Evolutionary conservation across 139 green algal genomes (phyloP).

Genomic region (Astrephomene gubernaculifera): DNA sequence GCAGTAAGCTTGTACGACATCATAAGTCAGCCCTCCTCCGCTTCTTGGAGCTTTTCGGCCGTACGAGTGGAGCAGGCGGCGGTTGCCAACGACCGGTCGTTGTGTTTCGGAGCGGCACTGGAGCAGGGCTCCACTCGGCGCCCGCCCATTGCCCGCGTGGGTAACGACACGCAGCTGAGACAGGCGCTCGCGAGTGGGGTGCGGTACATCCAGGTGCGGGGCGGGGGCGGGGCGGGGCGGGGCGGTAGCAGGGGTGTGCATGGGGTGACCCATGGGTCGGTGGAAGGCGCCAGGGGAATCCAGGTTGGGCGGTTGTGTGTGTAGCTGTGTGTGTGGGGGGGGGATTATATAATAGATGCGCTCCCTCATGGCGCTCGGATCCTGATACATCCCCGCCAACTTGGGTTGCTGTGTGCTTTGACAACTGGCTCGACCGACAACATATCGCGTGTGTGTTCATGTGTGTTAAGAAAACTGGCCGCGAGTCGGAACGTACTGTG

Average conservation of each 20-base stretch:
- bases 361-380: too few relatives aligned
- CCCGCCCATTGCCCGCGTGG: neutral
- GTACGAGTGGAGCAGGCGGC: conserved; percentile 13
- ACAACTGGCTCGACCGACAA: too few relatives aligned
- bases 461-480: too few relatives aligned
- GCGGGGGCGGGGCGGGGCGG: neutral
- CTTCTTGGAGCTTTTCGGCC: neutral
- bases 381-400: too few relatives aligned
- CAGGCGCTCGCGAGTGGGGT: neutral
- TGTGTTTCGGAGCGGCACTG: conserved; percentile 24
- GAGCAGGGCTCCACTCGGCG: neutral
- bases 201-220: conserved; percentile 24
- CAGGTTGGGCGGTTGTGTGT: too few relatives aligned
- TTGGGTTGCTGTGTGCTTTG: too few relatives aligned
- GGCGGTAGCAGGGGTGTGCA: neutral
- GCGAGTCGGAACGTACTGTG: too few relatives aligned
- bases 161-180: conserved; percentile 13
- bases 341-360: too few relatives aligned
- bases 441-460: too few relatives aligned
- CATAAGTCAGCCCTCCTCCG: neutral
- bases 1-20: neutral
- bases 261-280: neutral
- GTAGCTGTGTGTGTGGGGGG: too few relatives aligned
- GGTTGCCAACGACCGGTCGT: neutral
- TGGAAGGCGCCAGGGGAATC: too few relatives aligned